Evolutionary conservation across 129 eudicot species (phyloP).

Genomic region (Centaurea solstitialis): DNA sequence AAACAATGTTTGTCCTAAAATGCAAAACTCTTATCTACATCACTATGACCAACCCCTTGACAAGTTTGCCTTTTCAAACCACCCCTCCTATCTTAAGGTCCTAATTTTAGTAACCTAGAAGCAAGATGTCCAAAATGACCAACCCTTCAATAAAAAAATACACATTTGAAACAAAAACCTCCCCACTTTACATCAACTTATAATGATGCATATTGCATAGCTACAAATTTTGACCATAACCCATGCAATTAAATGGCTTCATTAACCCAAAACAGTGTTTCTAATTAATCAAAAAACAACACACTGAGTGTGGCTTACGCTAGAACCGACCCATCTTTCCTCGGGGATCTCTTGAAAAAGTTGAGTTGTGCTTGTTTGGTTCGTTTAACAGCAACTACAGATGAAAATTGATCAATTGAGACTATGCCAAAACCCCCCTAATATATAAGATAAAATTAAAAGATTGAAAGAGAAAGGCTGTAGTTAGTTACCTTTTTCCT

Average conservation of each 20-base stretch:
- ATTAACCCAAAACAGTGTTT: slow-evolving; percentile 18
- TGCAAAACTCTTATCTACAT: neutral
- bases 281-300: slow-evolving; percentile 6
- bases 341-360: slow-evolving; percentile 44
- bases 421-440: neutral
- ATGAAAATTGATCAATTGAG: neutral
- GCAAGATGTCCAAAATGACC: neutral
- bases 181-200: slow-evolving; percentile 13
- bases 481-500: slow-evolving; percentile 60
- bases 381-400: slow-evolving; percentile 46
- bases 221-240: slow-evolving; percentile 7
- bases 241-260: slow-evolving; percentile 10
- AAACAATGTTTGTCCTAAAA: neutral
- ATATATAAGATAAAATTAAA: neutral
- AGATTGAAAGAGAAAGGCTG: neutral
- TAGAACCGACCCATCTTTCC: slow-evolving; percentile 39
- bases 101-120: neutral
- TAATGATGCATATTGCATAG: slow-evolving; percentile 11
- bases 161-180: slow-evolving; percentile 1
- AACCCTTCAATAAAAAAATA: neutral
- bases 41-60: neutral
- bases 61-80: neutral
- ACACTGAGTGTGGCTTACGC: slow-evolving; percentile 22
- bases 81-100: neutral
- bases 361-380: slow-evolving; percentile 67